These are phyloP conservation scores for Globisporangium nunn DNA, from an alignment of 352 stramenopile species.

Conservation along the genomic window DNA sequence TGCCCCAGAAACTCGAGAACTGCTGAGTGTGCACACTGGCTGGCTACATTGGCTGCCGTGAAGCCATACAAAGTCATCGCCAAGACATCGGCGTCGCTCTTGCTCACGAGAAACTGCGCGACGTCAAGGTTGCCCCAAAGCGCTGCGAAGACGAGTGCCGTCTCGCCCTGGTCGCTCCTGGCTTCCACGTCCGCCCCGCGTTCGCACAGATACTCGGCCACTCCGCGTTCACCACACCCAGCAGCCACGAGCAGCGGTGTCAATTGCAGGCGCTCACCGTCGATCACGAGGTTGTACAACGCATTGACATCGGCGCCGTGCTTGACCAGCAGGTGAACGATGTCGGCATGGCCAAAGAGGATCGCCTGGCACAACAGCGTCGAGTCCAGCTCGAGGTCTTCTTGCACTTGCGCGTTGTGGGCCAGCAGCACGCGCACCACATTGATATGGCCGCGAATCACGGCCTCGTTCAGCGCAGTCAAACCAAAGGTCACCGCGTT, in stretches of 20 bases:
- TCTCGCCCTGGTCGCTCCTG: constrained; percentile 2
- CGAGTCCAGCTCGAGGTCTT: not conserved
- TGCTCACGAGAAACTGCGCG: not conserved
- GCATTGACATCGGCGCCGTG: not conserved
- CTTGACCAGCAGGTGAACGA: not conserved
- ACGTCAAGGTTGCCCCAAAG: not conserved
- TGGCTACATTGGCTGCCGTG: not conserved
- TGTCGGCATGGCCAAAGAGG: not conserved
- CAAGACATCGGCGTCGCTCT: not conserved
- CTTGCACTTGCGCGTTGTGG: not conserved
- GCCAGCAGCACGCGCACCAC: not conserved
- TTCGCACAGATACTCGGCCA: not conserved
- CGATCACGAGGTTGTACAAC: not conserved
- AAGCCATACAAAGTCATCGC: constrained; percentile 1
- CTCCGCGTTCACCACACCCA: not conserved
- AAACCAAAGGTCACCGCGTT: not conserved
- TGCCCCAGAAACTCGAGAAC: not conserved
- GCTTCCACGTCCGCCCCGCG: constrained; percentile 1
- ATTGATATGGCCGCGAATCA: not conserved
- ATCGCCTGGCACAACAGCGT: constrained; percentile 1
- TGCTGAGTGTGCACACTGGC: not conserved
- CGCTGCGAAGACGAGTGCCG: constrained; percentile 3
- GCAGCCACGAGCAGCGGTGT: not conserved
- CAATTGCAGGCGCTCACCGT: not conserved
- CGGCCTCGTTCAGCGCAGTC: not conserved